These are phyloP conservation scores for Trametopsis cervina DNA, from an alignment of 768 basidiomycete species.

Conservation along the genomic window DNA sequence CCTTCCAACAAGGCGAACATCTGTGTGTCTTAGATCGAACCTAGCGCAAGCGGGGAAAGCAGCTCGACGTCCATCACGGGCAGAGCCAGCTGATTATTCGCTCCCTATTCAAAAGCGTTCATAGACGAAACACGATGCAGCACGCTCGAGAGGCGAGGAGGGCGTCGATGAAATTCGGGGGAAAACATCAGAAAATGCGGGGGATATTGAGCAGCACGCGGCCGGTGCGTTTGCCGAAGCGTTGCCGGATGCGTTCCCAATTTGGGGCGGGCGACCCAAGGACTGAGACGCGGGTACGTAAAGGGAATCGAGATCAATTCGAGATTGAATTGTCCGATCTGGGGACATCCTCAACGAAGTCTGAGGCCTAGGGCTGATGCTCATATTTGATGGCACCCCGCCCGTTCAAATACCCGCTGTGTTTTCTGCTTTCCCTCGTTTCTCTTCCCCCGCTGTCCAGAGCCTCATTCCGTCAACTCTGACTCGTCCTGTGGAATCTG, in stretches of 20 bases:
- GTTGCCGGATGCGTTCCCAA: too few relatives aligned
- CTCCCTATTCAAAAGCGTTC: too few relatives aligned
- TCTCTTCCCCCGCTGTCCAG: neutral
- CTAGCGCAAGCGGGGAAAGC: too few relatives aligned
- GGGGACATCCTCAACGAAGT: constrained; percentile 6
- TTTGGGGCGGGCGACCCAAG: neutral
- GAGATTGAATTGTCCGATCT: constrained; percentile 12
- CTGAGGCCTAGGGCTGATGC: constrained; percentile 6
- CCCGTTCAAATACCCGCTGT: constrained; percentile 10
- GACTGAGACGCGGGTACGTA: too few relatives aligned
- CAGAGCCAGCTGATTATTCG: too few relatives aligned
- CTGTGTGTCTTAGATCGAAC: too few relatives aligned
- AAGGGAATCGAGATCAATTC: constrained; percentile 1
- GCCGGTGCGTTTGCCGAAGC: neutral
- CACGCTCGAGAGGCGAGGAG: neutral
- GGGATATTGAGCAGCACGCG: neutral
- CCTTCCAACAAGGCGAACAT: too few relatives aligned
- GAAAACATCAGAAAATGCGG: too few relatives aligned
- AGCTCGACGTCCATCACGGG: too few relatives aligned
- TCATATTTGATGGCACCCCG: neutral
- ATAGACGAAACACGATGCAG: neutral
- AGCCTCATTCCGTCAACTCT: neutral
- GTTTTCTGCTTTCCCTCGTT: neutral
- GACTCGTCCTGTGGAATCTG: neutral
- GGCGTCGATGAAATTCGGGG: neutral